These are phyloP conservation scores for Flaveria sonorensis DNA, from an alignment of 129 eudicot genomes.

Conservation along the genomic window DNA sequence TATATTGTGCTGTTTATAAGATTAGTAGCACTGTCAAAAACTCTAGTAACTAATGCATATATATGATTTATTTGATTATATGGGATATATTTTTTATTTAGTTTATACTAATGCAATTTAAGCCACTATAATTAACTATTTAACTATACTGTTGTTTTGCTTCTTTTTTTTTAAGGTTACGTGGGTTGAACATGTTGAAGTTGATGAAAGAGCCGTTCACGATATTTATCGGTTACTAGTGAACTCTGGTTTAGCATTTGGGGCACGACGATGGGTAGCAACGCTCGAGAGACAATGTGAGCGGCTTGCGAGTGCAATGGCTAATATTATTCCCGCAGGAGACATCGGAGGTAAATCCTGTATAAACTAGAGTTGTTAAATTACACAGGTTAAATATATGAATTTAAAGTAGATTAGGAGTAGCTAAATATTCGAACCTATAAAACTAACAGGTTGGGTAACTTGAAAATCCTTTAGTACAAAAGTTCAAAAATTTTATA, in stretches of 20 bases:
- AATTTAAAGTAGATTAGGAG: too few species aligned
- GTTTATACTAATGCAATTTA: too few species aligned
- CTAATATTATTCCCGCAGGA: conserved; percentile 30
- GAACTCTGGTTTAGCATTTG: conserved; percentile 58
- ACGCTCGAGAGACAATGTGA: conserved; percentile 52
- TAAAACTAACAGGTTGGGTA: not conserved
- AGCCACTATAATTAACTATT: too few species aligned
- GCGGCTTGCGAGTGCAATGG: conserved; percentile 48
- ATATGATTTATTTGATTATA: too few species aligned
- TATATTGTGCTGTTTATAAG: not conserved
- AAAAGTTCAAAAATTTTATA: too few species aligned
- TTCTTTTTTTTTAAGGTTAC: conserved; percentile 38
- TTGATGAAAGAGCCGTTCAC: conserved; percentile 45
- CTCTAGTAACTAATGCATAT: too few species aligned
- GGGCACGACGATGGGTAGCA: conserved; percentile 62
- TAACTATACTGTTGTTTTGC: not conserved
- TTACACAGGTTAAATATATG: not conserved
- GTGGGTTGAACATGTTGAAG: conserved; percentile 70
- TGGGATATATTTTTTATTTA: too few species aligned
- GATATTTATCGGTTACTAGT: conserved; percentile 42
- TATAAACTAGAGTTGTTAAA: not conserved
- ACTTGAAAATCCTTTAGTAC: not conserved
- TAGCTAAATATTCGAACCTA: too few species aligned
- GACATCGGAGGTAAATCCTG: conserved; percentile 32
- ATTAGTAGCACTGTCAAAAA: not conserved